These are phyloP conservation scores for Colletotrichum sp. DNA, from an alignment of 2,329 filamentous ascomycete genomes.

Conservation along the genomic window DNA sequence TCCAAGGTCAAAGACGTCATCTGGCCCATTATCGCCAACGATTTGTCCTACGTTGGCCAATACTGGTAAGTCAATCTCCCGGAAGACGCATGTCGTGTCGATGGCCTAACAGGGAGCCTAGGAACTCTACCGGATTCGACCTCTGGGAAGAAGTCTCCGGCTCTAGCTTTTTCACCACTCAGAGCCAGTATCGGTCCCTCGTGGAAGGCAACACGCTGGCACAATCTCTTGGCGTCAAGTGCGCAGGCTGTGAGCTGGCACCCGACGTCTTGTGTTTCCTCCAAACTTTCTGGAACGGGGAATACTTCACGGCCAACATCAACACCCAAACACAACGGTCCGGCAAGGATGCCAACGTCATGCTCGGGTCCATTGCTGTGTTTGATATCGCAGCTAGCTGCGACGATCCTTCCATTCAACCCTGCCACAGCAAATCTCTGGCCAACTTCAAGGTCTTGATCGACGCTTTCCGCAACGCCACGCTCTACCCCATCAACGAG, in stretches of 20 bases:
- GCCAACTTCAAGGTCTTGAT: conserved; percentile 62
- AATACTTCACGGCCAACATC: conserved; percentile 60
- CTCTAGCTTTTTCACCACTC: conserved; percentile 63
- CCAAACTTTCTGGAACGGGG: conserved; percentile 62
- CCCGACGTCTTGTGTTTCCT: conserved; percentile 58
- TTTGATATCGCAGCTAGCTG: conserved; percentile 57
- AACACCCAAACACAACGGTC: conserved; percentile 47
- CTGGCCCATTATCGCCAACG: conserved; percentile 62
- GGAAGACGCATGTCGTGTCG: neutral
- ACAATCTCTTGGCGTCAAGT: conserved; percentile 49
- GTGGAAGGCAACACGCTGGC: conserved; percentile 57
- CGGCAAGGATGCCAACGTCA: conserved; percentile 62
- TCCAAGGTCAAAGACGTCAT: conserved; percentile 45
- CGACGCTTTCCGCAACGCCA: conserved; percentile 54
- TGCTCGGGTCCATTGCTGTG: conserved; percentile 50
- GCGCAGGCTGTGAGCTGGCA: conserved; percentile 54
- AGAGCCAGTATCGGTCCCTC: conserved; percentile 57
- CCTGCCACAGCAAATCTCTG: conserved; percentile 54
- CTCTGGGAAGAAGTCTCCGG: conserved; percentile 66
- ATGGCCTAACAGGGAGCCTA: neutral
- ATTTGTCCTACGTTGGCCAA: conserved; percentile 59
- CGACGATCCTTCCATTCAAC: conserved; percentile 60
- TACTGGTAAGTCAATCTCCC: conserved; percentile 41
- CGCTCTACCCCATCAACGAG: conserved; percentile 56
- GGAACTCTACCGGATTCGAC: conserved; percentile 60